Conservation (phyloP, 495 filamentous ascomycete species). For the Tuber borchii region DNA sequence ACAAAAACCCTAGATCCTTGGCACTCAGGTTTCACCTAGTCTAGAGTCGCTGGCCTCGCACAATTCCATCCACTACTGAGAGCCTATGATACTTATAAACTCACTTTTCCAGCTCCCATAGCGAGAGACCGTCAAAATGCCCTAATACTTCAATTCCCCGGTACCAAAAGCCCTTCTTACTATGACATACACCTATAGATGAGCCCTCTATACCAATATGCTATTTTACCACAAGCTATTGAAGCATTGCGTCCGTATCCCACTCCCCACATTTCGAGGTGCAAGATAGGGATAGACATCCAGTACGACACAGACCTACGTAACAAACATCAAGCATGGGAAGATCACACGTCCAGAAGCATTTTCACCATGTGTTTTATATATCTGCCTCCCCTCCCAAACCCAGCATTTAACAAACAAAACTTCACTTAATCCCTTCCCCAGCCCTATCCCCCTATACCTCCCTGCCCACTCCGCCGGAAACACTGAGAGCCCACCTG, state of each 20-base stretch:
- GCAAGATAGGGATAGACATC: too few relatives aligned
- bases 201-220: background rate
- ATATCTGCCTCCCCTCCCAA: background rate
- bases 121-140: background rate
- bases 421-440: background rate
- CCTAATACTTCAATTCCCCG: background rate
- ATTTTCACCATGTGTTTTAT: background rate
- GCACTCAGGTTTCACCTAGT: background rate
- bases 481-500: background rate
- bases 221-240: background rate
- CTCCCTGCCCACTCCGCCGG: background rate
- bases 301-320: background rate
- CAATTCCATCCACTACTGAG: too few relatives aligned
- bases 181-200: background rate
- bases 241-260: background rate
- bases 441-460: background rate
- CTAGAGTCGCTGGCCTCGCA: background rate
- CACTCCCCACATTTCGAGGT: background rate
- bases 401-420: background rate
- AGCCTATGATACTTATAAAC: background rate
- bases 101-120: background rate
- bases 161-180: background rate
- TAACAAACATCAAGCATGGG: background rate
- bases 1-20: background rate
- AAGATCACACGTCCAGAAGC: background rate